A percentile compares a stretch with the other conserved stretches of the same genome.
These are phyloP conservation scores for Torulaspora gathmanii DNA, from an alignment of 805 yeast genomes.

Conservation along the genomic window DNA sequence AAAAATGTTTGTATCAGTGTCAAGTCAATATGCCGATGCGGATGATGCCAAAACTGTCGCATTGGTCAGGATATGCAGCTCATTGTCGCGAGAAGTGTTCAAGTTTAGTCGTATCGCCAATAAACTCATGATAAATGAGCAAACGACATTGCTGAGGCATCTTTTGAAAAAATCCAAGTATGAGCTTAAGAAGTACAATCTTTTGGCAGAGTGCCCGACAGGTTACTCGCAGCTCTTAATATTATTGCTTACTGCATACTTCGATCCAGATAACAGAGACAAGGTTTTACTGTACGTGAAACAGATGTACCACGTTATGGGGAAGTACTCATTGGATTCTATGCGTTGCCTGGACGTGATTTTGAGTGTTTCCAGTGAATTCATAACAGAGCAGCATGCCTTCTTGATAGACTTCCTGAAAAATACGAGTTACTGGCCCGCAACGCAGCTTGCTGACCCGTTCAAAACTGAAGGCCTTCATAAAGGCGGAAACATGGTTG, in stretches of 20 bases:
- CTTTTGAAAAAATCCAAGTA: slow-evolving; percentile 31
- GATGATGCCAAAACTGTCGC: slow-evolving; percentile 21
- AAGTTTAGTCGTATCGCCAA: slow-evolving; percentile 33
- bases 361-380: slow-evolving; percentile 47
- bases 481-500: slow-evolving; percentile 52
- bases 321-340: slow-evolving; percentile 73
- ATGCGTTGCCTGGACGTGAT: slow-evolving; percentile 61
- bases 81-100: slow-evolving; percentile 21
- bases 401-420: slow-evolving; percentile 50
- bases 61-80: slow-evolving; percentile 12
- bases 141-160: slow-evolving; percentile 24
- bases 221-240: slow-evolving; percentile 67
- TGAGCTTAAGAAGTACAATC: slow-evolving; percentile 52
- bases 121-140: slow-evolving; percentile 26
- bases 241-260: slow-evolving; percentile 43
- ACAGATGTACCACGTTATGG: slow-evolving; percentile 56
- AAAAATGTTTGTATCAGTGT: slow-evolving; percentile 21
- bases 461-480: slow-evolving; percentile 35
- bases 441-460: slow-evolving; percentile 30
- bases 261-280: slow-evolving; percentile 38
- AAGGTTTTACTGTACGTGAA: slow-evolving; percentile 44
- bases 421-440: slow-evolving; percentile 67
- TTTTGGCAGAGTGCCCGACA: slow-evolving; percentile 68
- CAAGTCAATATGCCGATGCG: slow-evolving; percentile 14
- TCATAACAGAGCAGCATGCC: slow-evolving; percentile 41